A percentile compares a stretch with the other conserved stretches of the same genome.
Evolutionary conservation across 495 filamentous ascomycete genomes (phyloP).

Genomic region (Talaromyces thailandensis): DNA sequence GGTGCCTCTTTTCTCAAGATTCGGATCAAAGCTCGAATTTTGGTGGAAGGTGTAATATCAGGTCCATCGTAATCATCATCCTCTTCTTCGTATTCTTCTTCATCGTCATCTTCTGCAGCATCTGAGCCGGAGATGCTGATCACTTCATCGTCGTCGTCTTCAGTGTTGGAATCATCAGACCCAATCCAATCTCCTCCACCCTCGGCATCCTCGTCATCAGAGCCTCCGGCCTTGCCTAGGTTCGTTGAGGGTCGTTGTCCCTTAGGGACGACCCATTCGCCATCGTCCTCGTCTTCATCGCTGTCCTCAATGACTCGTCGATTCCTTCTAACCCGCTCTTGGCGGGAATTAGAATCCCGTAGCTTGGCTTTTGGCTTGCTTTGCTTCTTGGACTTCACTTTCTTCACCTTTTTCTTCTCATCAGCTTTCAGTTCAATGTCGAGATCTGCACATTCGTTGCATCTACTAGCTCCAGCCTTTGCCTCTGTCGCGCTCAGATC

Average conservation of each 20-base stretch:
- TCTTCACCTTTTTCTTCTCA: constrained; percentile 33
- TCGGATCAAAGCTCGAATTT: constrained; percentile 74
- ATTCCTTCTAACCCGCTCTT: constrained; percentile 38
- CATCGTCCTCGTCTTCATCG: constrained; percentile 61
- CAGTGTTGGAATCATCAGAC: constrained; percentile 52
- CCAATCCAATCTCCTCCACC: constrained; percentile 71
- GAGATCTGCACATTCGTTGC: constrained; percentile 64
- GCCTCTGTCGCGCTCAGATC: constrained; percentile 54
- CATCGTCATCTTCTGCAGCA: constrained; percentile 26
- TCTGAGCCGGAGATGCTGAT: constrained; percentile 20
- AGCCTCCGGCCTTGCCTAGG: constrained; percentile 70
- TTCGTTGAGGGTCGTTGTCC: constrained; percentile 43
- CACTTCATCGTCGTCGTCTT: constrained; percentile 32
- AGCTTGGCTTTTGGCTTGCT: constrained; percentile 14
- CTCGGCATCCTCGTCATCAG: constrained; percentile 77
- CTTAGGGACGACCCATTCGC: constrained; percentile 67
- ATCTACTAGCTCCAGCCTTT: constrained; percentile 51
- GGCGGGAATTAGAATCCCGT: constrained; percentile 13
- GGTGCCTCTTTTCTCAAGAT: constrained; percentile 71
- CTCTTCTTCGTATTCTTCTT: constrained; percentile 20
- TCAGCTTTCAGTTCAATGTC: constrained; percentile 25
- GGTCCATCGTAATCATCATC: constrained; percentile 33
- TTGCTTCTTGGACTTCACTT: constrained; percentile 25
- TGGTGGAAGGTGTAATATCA: constrained; percentile 65
- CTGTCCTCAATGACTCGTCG: constrained; percentile 50